Conservation (phyloP, 2,329 filamentous ascomycete genomes). For the Hypoxylon sp. region DNA sequence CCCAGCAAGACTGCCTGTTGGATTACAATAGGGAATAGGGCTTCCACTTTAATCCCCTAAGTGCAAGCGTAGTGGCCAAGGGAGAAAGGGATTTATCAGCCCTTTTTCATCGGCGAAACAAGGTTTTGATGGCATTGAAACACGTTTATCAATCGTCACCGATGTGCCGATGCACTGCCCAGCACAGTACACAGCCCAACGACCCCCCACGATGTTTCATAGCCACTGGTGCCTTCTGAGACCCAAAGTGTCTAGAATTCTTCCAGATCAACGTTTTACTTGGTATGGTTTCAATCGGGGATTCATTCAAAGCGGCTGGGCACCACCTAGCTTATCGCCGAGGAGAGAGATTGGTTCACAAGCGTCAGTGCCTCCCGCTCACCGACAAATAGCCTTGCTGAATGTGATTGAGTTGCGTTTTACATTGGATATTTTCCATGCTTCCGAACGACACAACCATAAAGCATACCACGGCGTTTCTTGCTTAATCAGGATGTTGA, state of each 20-base stretch:
- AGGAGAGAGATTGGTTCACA: constrained; percentile 26
- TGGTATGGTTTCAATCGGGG: constrained; percentile 37
- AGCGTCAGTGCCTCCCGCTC: constrained; percentile 14
- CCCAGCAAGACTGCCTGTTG: constrained; percentile 40
- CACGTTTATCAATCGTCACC: constrained; percentile 31
- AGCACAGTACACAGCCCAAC: constrained; percentile 30
- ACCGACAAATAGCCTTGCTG: constrained; percentile 25
- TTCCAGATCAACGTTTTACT: constrained; percentile 49
- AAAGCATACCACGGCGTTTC: constrained; percentile 15
- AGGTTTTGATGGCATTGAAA: constrained; percentile 32
- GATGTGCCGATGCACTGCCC: constrained; percentile 30
- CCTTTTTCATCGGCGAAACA: constrained; percentile 23
- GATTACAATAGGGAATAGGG: constrained; percentile 7
- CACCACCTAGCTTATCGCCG: constrained; percentile 46
- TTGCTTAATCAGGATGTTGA: constrained; percentile 41
- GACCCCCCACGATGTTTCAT: constrained; percentile 48
- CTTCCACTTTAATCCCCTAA: constrained; percentile 10
- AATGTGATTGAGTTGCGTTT: constrained; percentile 28
- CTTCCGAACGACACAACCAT: constrained; percentile 16
- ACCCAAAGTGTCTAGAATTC: constrained; percentile 48
- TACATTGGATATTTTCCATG: constrained; percentile 24
- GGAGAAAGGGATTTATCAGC: constrained; percentile 13
- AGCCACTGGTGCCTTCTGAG: constrained; percentile 40
- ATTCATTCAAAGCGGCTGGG: constrained; percentile 22
- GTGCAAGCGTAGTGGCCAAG: background rate